Evolutionary conservation across 2,329 filamentous ascomycete species (phyloP).

Genomic region (Fusarium sp.): DNA sequence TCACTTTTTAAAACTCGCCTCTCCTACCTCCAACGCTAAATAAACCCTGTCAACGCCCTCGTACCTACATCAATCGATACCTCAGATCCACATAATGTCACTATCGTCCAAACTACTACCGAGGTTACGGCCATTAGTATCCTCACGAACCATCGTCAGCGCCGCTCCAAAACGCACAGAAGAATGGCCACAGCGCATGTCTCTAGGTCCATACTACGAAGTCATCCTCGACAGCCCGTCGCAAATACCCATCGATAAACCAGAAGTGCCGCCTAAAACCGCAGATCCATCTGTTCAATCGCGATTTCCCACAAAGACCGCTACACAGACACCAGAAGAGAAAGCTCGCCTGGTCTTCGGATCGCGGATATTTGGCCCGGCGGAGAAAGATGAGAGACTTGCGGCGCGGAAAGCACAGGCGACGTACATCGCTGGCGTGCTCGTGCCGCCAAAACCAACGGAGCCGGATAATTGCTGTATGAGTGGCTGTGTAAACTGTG

Average conservation of each 20-base stretch:
- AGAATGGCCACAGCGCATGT: conserved; percentile 57
- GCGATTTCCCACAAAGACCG: conserved; percentile 34
- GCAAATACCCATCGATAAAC: conserved; percentile 58
- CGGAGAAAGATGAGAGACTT: conserved; percentile 73
- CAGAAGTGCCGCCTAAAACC: conserved; percentile 60
- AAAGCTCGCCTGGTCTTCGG: conserved; percentile 82
- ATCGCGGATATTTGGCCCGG: conserved; percentile 79
- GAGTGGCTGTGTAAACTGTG: conserved; percentile 97
- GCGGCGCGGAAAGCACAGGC: conserved; percentile 70
- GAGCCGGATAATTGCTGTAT: conserved; percentile 99
- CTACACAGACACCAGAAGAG: conserved; percentile 61
- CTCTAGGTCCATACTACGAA: conserved; percentile 71
- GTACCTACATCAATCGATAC: background rate
- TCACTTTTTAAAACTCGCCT: conserved; percentile 2
- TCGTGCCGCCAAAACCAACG: conserved; percentile 84
- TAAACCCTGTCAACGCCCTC: background rate
- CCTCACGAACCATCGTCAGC: conserved; percentile 50
- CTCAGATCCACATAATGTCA: conserved; percentile 47
- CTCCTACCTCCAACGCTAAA: background rate
- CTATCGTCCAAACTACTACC: conserved; percentile 50
- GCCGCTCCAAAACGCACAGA: conserved; percentile 43
- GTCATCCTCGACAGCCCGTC: conserved; percentile 64
- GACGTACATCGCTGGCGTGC: conserved; percentile 79
- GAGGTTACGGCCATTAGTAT: conserved; percentile 50
- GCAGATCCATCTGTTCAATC: conserved; percentile 48